Evolutionary conservation across 2,329 filamentous ascomycete genomes (phyloP), one percentile per base, ranked within the genome.

Genomic region (Fusarium sp.): DNA sequence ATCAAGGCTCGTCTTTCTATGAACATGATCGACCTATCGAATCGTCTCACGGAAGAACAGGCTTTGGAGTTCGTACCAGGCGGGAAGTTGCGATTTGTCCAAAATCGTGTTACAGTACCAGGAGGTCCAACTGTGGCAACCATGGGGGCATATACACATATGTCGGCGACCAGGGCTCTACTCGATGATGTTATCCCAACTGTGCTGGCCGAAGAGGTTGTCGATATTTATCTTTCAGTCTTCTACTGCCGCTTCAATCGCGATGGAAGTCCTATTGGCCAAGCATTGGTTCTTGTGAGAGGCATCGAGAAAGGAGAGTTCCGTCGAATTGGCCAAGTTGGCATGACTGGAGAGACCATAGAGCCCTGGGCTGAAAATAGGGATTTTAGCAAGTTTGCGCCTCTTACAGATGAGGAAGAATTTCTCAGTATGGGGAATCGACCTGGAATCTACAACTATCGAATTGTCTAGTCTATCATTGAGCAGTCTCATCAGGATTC

Each of bases 1-100:
- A 66, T 75, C 36, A 71, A 73, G 42, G 66, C 58, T 20, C 62
- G 71, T 11, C 71, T 74, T 42, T 55, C 55, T 11, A 24, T 72
- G n/a, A 33, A 56, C 15, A 52, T 63, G 41, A 47, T 68, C 52
- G 71, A 73, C 20, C 62, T 74, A 18, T 58, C 71, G 3, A 58
- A 35, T 28, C 62, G 41, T 7, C 64, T 73, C 22, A 73, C 71
- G 9, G 47, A 49, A 33, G 49, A 71, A 20, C 71, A 74, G 38
- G 71, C 71, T 48, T 63, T 63, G 42, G 66, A 73, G 48, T 73
- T 74, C 49, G 54, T 73, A 18, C 67, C 71, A 55, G 71, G 71
- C 6, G 71, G 71, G 3, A 71, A 39, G 20, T 36, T 73, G 28
- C 62, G 71, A 28, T 74, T 63, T 49, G 58, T 72, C 14, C 26